Evolutionary conservation across 2,329 filamentous ascomycete species (phyloP).

Genomic region (Akanthomyces lecanii): DNA sequence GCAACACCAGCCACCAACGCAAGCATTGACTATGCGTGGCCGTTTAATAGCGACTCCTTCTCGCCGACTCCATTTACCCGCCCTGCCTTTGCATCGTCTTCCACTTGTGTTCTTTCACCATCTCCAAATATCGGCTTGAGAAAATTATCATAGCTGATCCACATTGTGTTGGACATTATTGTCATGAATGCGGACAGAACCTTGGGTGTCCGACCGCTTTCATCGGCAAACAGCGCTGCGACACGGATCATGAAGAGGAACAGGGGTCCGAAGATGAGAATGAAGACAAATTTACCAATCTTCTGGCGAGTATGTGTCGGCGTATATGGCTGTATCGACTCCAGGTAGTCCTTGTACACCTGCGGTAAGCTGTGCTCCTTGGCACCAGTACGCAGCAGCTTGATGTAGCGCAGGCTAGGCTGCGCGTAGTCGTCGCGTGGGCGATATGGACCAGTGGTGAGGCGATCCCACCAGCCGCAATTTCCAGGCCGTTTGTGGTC

Average conservation of each 20-base stretch:
- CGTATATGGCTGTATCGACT: conserved; percentile 64
- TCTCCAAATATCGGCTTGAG: conserved; percentile 70
- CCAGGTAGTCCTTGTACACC: conserved; percentile 72
- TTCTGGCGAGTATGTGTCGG: conserved; percentile 63
- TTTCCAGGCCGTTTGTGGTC: conserved; percentile 31
- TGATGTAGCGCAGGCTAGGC: conserved; percentile 77
- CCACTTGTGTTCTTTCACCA: conserved; percentile 62
- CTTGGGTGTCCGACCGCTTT: conserved; percentile 61
- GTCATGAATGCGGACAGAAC: conserved; percentile 58
- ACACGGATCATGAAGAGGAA: conserved; percentile 47
- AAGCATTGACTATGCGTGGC: not conserved
- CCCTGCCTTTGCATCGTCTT: conserved; percentile 21
- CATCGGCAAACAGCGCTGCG: conserved; percentile 51
- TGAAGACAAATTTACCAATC: conserved; percentile 61
- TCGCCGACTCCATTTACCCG: conserved; percentile 12
- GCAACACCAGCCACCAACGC: not conserved
- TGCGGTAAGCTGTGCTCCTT: conserved; percentile 73
- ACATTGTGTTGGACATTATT: conserved; percentile 47
- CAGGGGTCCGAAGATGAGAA: conserved; percentile 52
- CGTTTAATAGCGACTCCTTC: not conserved
- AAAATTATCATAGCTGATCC: conserved; percentile 42
- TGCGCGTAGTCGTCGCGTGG: conserved; percentile 71
- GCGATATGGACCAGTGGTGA: conserved; percentile 46
- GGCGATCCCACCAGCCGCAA: conserved; percentile 41
- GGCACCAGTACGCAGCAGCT: conserved; percentile 74